These are phyloP conservation scores for Candida sanyiensis DNA, from an alignment of 805 yeast species.

Conservation along the genomic window DNA sequence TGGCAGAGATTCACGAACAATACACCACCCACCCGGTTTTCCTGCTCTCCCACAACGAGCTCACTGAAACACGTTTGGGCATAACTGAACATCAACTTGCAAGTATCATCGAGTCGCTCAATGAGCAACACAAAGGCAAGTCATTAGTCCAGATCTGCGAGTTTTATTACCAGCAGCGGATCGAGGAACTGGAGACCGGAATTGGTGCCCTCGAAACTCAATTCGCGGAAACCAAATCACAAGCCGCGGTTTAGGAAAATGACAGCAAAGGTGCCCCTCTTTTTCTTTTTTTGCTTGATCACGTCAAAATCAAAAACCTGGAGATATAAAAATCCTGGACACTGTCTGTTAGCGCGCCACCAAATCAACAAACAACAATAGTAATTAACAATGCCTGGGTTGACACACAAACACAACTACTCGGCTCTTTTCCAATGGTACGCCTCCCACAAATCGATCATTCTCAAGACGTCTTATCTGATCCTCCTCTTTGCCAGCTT, in stretches of 20 bases:
- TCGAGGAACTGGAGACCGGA: conserved; percentile 14
- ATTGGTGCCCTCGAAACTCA: conserved; percentile 8
- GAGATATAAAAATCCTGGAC: too few species aligned
- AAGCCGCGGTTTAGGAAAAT: conserved; percentile 6
- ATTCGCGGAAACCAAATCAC: conserved; percentile 8
- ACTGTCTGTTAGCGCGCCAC: conserved; percentile 2
- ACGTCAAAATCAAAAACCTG: not conserved
- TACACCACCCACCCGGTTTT: conserved; percentile 20
- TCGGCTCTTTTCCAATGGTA: conserved; percentile 18
- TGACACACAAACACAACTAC: conserved; percentile 3
- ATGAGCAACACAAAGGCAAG: conserved; percentile 7
- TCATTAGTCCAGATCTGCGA: conserved; percentile 21
- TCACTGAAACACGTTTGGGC: conserved; percentile 10
- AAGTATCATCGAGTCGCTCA: conserved; percentile 7
- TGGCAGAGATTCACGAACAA: conserved; percentile 12
- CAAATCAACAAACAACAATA: not conserved
- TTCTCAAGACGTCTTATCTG: conserved; percentile 24
- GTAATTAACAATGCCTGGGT: not conserved
- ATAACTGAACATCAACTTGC: conserved; percentile 9
- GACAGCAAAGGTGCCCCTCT: conserved; percentile 1
- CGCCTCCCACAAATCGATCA: conserved; percentile 22
- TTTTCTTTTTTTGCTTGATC: too few species aligned
- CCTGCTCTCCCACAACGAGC: conserved; percentile 21
- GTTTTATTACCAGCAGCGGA: conserved; percentile 15
- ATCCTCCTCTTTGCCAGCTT: conserved; percentile 23